Percentiles rank a stretch among this genome's conserved stretches.
Conservation (phyloP, 768 basidiomycete species). For the Basidioascus undulatus region DNA sequence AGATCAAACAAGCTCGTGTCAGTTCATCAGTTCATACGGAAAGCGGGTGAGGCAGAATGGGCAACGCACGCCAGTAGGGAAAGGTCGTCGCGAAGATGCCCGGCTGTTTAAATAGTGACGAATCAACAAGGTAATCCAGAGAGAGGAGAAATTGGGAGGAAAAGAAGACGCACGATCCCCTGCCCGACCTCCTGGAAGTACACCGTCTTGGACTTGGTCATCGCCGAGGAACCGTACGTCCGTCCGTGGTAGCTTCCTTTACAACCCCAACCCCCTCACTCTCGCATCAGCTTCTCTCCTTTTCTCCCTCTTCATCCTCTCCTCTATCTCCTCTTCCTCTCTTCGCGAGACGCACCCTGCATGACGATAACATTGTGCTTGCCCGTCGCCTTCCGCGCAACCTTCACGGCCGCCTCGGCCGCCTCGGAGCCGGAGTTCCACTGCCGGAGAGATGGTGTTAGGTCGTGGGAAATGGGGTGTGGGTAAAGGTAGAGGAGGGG, state of each 20-base stretch:
- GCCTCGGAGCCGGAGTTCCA: constrained; percentile 89
- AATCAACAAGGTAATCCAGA: background rate
- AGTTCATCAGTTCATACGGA: too few species aligned
- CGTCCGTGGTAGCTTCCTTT: constrained; percentile 77
- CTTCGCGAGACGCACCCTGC: constrained; percentile 40
- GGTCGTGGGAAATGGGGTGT: background rate
- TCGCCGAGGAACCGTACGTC: constrained; percentile 74
- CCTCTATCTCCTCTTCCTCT: too few species aligned
- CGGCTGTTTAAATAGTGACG: constrained; percentile 27
- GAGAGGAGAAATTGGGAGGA: background rate
- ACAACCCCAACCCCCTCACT: too few species aligned
- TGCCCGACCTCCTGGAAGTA: constrained; percentile 59
- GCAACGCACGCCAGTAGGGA: constrained; percentile 59
- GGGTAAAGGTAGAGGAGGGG: background rate
- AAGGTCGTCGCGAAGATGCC: constrained; percentile 58
- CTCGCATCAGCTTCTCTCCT: too few species aligned
- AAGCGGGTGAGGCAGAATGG: constrained; percentile 4
- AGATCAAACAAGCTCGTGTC: too few species aligned
- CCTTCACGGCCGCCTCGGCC: constrained; percentile 67
- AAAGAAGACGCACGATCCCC: constrained; percentile 38
- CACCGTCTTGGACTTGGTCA: constrained; percentile 82
- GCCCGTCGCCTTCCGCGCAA: constrained; percentile 53
- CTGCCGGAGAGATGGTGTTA: background rate
- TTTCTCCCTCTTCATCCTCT: too few species aligned
- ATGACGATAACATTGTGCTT: constrained; percentile 72